Conservation (phyloP, 2,329 filamentous ascomycete species). For the Fusarium luffae region DNA sequence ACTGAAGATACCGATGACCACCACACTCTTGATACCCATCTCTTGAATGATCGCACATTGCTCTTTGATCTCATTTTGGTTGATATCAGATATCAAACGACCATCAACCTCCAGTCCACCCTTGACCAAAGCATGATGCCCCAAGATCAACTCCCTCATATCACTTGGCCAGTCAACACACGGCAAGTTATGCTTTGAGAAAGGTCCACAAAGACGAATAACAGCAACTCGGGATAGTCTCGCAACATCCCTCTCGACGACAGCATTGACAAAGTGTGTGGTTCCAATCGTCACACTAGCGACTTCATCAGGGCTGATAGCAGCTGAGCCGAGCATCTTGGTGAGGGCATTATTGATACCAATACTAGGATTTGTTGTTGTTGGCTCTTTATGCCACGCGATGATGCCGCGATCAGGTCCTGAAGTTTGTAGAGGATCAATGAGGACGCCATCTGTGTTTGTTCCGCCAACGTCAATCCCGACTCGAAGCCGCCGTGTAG, state of each 20-base stretch:
- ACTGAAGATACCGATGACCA: slow-evolving; percentile 62
- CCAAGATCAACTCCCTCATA: slow-evolving; percentile 59
- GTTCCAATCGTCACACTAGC: slow-evolving; percentile 65
- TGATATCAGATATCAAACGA: slow-evolving; percentile 57
- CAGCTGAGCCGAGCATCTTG: slow-evolving; percentile 54
- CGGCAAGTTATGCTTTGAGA: slow-evolving; percentile 61
- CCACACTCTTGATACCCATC: slow-evolving; percentile 59
- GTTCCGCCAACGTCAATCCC: slow-evolving; percentile 63
- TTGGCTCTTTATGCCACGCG: slow-evolving; percentile 62
- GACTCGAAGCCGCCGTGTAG: slow-evolving; percentile 51
- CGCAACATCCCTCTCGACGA: slow-evolving; percentile 63
- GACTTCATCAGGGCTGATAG: slow-evolving; percentile 52
- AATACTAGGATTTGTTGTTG: slow-evolving; percentile 59
- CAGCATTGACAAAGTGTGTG: slow-evolving; percentile 69
- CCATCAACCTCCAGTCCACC: slow-evolving; percentile 66
- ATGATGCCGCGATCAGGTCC: slow-evolving; percentile 56
- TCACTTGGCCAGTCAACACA: slow-evolving; percentile 65
- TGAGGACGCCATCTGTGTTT: slow-evolving; percentile 64
- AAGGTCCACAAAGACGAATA: slow-evolving; percentile 65
- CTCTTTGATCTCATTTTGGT: slow-evolving; percentile 54
- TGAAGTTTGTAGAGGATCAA: slow-evolving; percentile 55
- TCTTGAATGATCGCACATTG: slow-evolving; percentile 54
- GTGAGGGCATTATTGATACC: slow-evolving; percentile 60
- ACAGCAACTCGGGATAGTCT: slow-evolving; percentile 64
- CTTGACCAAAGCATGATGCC: slow-evolving; percentile 57